These are phyloP conservation scores for Mycena latifolia DNA, from an alignment of 768 basidiomycete species.

Conservation along the genomic window DNA sequence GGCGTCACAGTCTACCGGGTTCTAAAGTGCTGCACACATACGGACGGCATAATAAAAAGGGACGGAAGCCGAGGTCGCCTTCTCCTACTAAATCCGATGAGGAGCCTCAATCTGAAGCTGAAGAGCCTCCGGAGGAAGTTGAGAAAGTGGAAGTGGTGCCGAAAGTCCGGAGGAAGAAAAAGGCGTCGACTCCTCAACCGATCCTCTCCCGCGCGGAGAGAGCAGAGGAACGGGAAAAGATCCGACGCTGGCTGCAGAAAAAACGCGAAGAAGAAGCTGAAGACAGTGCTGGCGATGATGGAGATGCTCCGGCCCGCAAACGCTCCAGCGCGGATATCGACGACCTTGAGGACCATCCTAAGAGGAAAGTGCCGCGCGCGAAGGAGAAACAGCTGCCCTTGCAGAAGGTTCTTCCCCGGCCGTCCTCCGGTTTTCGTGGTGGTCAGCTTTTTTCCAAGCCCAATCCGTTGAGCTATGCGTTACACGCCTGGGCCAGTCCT, in stretches of 20 bases:
- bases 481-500: slow-evolving; percentile 67
- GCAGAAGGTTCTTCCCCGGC: slow-evolving; percentile 56
- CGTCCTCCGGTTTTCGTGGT: slow-evolving; percentile 55
- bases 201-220: slow-evolving; percentile 54
- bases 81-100: slow-evolving; percentile 26
- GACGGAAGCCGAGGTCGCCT: slow-evolving; percentile 14
- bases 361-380: slow-evolving; percentile 44
- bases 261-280: slow-evolving; percentile 33
- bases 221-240: slow-evolving; percentile 56
- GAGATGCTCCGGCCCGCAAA: slow-evolving; percentile 43
- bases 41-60: slow-evolving; percentile 18
- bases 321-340: slow-evolving; percentile 48
- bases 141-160: slow-evolving; percentile 6
- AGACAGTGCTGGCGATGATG: slow-evolving; percentile 38
- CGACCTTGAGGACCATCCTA: slow-evolving; percentile 48
- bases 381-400: slow-evolving; percentile 39
- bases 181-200: slow-evolving; percentile 22
- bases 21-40: slow-evolving; percentile 16
- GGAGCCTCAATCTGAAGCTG: slow-evolving; percentile 24
- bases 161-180: slow-evolving; percentile 28
- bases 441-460: slow-evolving; percentile 67
- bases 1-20: slow-evolving; percentile 27
- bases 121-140: slow-evolving; percentile 19
- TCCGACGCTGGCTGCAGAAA: slow-evolving; percentile 50
- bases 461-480: slow-evolving; percentile 71